Percentiles rank a stretch among this genome's conserved stretches.
Evolutionary conservation across 257 asterid genomes (phyloP).

Genomic region (Avicennia marina): DNA sequence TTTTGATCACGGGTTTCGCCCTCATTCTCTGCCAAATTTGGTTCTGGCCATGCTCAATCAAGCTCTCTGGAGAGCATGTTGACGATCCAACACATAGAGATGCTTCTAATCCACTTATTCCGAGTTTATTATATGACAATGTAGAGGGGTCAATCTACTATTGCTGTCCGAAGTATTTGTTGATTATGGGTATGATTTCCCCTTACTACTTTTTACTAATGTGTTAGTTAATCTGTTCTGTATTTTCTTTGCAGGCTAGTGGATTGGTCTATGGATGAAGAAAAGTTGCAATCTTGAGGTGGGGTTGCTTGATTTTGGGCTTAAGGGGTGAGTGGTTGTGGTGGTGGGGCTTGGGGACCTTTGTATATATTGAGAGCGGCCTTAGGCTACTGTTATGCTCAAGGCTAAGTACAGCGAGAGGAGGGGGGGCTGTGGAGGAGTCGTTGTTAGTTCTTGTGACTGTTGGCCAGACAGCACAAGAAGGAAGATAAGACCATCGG

Average conservation of each 20-base stretch:
- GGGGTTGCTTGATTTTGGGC: slow-evolving; percentile 31
- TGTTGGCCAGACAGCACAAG: slow-evolving; percentile 68
- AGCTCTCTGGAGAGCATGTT: slow-evolving; percentile 12
- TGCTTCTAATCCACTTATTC: slow-evolving; percentile 24
- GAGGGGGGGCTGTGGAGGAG: slow-evolving; percentile 29
- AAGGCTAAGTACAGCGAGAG: slow-evolving; percentile 46
- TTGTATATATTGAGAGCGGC: slow-evolving; percentile 18
- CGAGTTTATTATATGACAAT: slow-evolving; percentile 50
- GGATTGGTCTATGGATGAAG: slow-evolving; percentile 16
- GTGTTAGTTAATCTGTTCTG: slow-evolving; percentile 7
- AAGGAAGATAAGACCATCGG: slow-evolving; percentile 39
- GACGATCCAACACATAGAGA: slow-evolving; percentile 10
- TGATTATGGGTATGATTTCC: neutral
- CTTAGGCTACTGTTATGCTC: slow-evolving; percentile 75
- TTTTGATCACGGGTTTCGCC: slow-evolving; percentile 27
- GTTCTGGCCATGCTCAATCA: slow-evolving; percentile 31
- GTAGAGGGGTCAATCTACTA: slow-evolving; percentile 27
- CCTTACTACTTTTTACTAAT: slow-evolving; percentile 17
- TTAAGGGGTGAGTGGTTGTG: slow-evolving; percentile 13
- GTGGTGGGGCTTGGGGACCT: slow-evolving; percentile 24
- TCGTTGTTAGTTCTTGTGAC: slow-evolving; percentile 48
- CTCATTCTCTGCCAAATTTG: slow-evolving; percentile 19
- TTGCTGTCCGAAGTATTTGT: slow-evolving; percentile 6
- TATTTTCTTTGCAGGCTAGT: slow-evolving; percentile 21
- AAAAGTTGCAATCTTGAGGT: slow-evolving; percentile 26